Evolutionary conservation across 352 stramenopile species (phyloP).

Genomic region (Pythium volutum): DNA sequence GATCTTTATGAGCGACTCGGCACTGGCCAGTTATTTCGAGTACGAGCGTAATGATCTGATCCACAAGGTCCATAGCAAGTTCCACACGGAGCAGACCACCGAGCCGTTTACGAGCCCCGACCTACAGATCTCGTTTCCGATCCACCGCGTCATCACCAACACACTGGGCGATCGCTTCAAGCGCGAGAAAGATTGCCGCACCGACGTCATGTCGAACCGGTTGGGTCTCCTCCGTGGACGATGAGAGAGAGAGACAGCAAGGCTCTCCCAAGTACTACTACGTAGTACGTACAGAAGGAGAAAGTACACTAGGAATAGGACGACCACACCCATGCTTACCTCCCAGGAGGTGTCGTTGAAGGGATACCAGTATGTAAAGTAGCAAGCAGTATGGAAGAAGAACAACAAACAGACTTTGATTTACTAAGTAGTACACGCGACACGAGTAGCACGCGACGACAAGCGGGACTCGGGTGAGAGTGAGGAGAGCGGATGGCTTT

Average conservation of each 20-base stretch:
- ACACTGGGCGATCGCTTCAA: conserved; percentile 22
- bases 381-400: no score
- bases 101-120: conserved; percentile 18
- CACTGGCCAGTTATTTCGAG: conserved; percentile 39
- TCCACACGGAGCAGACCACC: conserved; percentile 5
- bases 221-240: conserved; percentile 22
- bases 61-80: conserved; percentile 23
- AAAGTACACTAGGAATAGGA: no score
- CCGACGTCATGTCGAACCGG: conserved; percentile 15
- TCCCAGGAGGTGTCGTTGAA: no score
- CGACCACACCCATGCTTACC: no score
- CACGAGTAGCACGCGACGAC: no score
- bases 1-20: conserved; percentile 62
- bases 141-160: conserved; percentile 18
- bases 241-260: background rate
- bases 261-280: no score
- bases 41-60: conserved; percentile 26
- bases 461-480: no score
- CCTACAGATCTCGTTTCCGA: conserved; percentile 17
- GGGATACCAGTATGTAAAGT: no score
- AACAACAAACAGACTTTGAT: no score
- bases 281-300: no score
- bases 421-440: no score
- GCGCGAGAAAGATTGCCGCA: conserved; percentile 21
- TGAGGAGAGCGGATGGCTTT: no score